These are phyloP conservation scores for Quercus tomentella DNA, from an alignment of 331 rosid genomes.

Conservation along the genomic window DNA sequence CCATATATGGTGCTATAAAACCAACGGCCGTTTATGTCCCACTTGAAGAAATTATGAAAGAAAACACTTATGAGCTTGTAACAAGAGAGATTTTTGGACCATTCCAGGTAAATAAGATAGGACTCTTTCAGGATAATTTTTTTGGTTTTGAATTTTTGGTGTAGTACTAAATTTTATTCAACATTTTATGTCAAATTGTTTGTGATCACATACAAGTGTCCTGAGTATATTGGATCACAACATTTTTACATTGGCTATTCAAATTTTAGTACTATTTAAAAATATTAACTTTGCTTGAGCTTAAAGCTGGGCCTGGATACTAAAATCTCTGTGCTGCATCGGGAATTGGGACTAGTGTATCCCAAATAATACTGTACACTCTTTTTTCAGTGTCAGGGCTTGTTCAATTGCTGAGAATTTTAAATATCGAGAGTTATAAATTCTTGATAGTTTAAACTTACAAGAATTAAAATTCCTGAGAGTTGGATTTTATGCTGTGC, in stretches of 20 bases:
- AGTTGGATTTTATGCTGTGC: too few relatives aligned
- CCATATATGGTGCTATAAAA: slow-evolving; percentile 72
- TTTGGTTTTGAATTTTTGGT: background rate
- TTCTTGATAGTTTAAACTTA: too few relatives aligned
- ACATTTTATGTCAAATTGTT: background rate
- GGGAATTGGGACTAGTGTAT: background rate
- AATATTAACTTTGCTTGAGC: background rate
- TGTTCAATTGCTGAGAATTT: background rate
- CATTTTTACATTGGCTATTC: background rate
- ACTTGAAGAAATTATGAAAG: slow-evolving; percentile 77
- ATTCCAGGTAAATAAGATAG: slow-evolving; percentile 60
- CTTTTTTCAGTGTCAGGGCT: background rate
- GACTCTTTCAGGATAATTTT: background rate
- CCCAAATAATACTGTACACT: background rate
- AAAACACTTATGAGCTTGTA: slow-evolving; percentile 63
- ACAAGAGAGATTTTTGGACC: slow-evolving; percentile 93
- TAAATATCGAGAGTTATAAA: too few relatives aligned
- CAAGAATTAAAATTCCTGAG: too few relatives aligned
- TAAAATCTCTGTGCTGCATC: background rate
- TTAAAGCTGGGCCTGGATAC: background rate
- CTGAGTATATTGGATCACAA: background rate
- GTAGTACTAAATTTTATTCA: background rate
- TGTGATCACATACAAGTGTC: background rate
- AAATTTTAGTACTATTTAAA: background rate
- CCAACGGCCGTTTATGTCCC: slow-evolving; percentile 92